These are phyloP conservation scores for Cucurbita maxima DNA, from an alignment of 306 rosid species.

Conservation along the genomic window DNA sequence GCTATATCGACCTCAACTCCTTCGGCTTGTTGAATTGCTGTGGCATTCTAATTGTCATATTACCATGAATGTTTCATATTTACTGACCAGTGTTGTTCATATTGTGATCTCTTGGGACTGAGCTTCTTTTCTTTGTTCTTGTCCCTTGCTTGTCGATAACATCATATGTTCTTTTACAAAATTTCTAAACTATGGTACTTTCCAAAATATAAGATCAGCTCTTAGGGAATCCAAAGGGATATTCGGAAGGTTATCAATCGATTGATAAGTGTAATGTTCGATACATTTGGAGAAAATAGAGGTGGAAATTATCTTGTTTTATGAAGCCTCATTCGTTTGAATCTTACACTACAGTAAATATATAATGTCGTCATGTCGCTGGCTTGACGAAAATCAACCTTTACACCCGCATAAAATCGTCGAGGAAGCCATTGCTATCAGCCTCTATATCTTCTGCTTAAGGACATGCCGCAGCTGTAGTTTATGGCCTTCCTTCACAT, in stretches of 20 bases:
- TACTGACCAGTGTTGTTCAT: neutral
- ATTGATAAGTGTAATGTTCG: neutral
- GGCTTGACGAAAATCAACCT: neutral
- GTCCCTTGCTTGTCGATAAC: neutral
- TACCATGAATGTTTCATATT: neutral
- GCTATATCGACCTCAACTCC: neutral
- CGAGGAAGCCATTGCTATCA: conserved; percentile 8
- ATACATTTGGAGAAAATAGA: conserved; percentile 1
- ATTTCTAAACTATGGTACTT: neutral
- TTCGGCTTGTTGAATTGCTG: neutral
- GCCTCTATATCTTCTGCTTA: conserved; percentile 59
- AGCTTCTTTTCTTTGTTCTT: neutral
- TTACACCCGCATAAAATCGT: neutral
- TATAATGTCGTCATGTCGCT: neutral
- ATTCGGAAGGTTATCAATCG: neutral
- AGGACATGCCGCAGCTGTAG: conserved; percentile 79
- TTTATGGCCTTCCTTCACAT: conserved; percentile 51
- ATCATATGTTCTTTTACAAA: neutral
- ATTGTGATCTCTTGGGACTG: neutral
- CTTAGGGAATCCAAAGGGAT: neutral
- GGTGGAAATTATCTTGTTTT: neutral
- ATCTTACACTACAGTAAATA: neutral
- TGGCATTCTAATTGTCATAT: neutral
- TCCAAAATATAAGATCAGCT: neutral
- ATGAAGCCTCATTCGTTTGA: neutral